Percentiles rank a stretch among this genome's conserved stretches.
Evolutionary conservation across 2,329 filamentous ascomycete species (phyloP).

Genomic region (Trichoderma sp.): DNA sequence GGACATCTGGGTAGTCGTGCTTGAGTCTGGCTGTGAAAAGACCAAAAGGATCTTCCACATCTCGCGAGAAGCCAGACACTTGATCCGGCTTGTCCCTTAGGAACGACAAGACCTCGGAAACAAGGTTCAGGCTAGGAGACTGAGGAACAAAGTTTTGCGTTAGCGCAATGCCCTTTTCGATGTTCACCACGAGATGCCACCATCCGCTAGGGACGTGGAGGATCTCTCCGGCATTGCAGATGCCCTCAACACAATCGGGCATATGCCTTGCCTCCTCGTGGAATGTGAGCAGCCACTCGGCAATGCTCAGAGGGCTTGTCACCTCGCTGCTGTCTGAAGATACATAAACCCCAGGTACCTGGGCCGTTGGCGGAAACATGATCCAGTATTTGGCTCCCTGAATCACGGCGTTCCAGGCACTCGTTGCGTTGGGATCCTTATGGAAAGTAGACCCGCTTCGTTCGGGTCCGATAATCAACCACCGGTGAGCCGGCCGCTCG

Average conservation of each 20-base stretch:
- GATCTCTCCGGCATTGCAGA: constrained; percentile 81
- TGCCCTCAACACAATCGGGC: constrained; percentile 77
- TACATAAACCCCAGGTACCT: constrained; percentile 86
- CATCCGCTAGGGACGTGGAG: constrained; percentile 90
- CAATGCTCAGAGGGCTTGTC: constrained; percentile 88
- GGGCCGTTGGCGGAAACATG: constrained; percentile 81
- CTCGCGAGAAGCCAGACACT: constrained; percentile 77
- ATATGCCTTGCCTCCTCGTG: constrained; percentile 75
- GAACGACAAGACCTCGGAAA: constrained; percentile 75
- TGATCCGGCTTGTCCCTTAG: constrained; percentile 78
- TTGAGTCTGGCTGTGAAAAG: constrained; percentile 70
- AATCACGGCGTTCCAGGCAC: constrained; percentile 92
- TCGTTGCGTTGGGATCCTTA: constrained; percentile 71
- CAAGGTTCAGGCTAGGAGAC: constrained; percentile 51
- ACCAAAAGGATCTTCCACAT: constrained; percentile 67
- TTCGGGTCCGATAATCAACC: constrained; percentile 87
- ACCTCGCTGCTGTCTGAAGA: constrained; percentile 89
- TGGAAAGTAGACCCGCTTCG: constrained; percentile 92
- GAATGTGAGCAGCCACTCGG: constrained; percentile 92
- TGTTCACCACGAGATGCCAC: constrained; percentile 95
- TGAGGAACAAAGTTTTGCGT: constrained; percentile 93
- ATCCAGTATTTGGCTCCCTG: constrained; percentile 96
- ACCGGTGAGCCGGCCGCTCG: constrained; percentile 81
- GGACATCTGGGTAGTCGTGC: constrained; percentile 60
- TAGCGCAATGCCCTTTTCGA: constrained; percentile 79